Percentiles rank a stretch among this genome's conserved stretches.
phyloP scores from a whole-genome alignment of 306 rosid genomes.

The Astragalus glycyphyllos region DNA sequence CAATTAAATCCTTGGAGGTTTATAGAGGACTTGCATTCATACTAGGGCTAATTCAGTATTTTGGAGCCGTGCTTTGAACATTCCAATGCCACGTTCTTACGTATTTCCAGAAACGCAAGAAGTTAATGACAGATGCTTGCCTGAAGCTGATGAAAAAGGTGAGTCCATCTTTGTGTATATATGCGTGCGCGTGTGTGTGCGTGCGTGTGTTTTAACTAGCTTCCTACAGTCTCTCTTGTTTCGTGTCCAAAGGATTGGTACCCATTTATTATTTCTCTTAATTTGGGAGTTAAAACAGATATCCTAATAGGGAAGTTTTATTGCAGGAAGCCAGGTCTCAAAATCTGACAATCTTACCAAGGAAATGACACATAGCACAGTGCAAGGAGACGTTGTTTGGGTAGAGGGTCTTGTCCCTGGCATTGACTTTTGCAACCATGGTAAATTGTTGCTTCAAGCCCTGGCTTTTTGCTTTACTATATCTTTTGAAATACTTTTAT shows the following conservation, averaged over 20 bases:
- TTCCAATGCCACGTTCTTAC: constrained; percentile 82
- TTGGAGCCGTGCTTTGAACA: constrained; percentile 93
- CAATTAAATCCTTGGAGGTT: constrained; percentile 44
- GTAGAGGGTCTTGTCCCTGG: constrained; percentile 99
- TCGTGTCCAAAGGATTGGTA: constrained; percentile 13
- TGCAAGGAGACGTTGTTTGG: constrained; percentile 69
- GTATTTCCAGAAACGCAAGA: constrained; percentile 79
- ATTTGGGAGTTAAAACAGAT: constrained; percentile 14
- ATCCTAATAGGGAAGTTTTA: constrained; percentile 31
- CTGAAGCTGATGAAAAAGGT: constrained; percentile 57
- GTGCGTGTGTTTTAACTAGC: background rate
- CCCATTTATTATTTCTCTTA: constrained; percentile 36
- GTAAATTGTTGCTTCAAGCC: constrained; percentile 51
- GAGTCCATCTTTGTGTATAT: constrained; percentile 11
- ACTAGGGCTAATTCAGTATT: constrained; percentile 93
- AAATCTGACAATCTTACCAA: constrained; percentile 48
- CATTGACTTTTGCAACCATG: constrained; percentile 96
- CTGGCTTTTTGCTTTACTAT: constrained; percentile 34
- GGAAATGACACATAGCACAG: constrained; percentile 48
- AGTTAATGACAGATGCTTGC: constrained; percentile 48
- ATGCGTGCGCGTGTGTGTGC: no score
- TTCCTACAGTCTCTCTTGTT: background rate
- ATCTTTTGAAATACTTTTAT: constrained; percentile 26
- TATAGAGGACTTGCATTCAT: constrained; percentile 44
- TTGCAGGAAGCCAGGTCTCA: constrained; percentile 58